A percentile compares a stretch with the other conserved stretches of the same genome.
These are phyloP conservation scores for Aureobasidium pullulans DNA, from an alignment of 2,329 filamentous ascomycete species.

Conservation along the genomic window DNA sequence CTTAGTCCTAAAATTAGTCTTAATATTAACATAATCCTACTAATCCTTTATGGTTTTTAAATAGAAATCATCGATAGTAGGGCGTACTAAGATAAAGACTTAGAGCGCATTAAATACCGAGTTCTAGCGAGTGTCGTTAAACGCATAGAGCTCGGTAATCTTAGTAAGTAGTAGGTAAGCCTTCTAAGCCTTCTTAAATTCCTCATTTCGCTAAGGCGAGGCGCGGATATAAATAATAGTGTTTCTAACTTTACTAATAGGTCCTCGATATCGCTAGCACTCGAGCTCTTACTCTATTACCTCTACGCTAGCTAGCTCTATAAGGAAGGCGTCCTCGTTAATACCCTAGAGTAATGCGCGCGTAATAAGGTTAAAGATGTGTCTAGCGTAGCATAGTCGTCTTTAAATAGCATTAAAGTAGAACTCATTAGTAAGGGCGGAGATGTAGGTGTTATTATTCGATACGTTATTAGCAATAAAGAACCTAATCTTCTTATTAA, in stretches of 20 bases:
- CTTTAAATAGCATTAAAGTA: not conserved
- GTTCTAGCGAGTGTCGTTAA: not conserved
- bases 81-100: too few species aligned
- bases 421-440: not conserved
- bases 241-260: not conserved
- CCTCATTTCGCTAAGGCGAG: not conserved
- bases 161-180: not conserved
- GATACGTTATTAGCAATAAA: too few species aligned
- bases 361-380: not conserved
- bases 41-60: too few species aligned
- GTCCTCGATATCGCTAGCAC: not conserved
- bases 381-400: not conserved
- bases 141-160: not conserved
- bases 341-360: not conserved
- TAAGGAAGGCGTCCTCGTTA: not conserved
- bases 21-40: too few species aligned
- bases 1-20: too few species aligned
- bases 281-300: not conserved
- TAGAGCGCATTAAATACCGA: too few species aligned
- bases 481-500: too few species aligned
- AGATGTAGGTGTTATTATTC: too few species aligned
- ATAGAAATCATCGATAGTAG: too few species aligned
- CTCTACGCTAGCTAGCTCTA: not conserved
- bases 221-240: not conserved
- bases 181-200: not conserved